Evolutionary conservation across 768 basidiomycete species (phyloP).

Genomic region (Agaricus subrufescens): DNA sequence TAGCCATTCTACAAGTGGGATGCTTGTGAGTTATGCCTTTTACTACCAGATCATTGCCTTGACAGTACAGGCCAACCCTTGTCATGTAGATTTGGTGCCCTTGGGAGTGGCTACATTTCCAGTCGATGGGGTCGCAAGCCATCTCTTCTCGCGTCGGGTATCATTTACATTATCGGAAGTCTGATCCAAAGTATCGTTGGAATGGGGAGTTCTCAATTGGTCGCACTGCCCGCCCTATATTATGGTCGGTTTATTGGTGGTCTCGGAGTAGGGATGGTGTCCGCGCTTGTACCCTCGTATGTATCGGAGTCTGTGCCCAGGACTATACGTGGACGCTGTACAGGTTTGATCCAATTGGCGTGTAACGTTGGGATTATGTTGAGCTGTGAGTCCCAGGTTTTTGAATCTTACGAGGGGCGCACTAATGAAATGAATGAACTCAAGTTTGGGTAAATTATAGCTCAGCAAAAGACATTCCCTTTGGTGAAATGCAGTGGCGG

Average conservation of each 20-base stretch:
- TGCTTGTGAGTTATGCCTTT: constrained; percentile 34
- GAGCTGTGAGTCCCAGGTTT: constrained; percentile 23
- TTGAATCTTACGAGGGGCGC: neutral
- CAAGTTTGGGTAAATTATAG: constrained; percentile 47
- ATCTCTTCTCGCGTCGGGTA: constrained; percentile 37
- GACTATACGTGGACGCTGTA: constrained; percentile 45
- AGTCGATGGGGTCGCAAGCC: constrained; percentile 41
- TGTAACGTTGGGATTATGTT: constrained; percentile 33
- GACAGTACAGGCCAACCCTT: neutral
- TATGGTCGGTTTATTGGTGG: constrained; percentile 56
- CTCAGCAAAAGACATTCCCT: constrained; percentile 28
- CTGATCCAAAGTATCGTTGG: constrained; percentile 41
- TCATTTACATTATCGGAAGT: constrained; percentile 45
- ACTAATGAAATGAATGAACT: neutral
- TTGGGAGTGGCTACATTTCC: constrained; percentile 35
- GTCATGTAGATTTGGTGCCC: constrained; percentile 36
- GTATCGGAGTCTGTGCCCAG: constrained; percentile 47
- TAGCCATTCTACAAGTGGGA: constrained; percentile 45
- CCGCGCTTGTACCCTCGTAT: constrained; percentile 45
- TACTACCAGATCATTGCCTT: neutral
- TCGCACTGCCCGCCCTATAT: constrained; percentile 35
- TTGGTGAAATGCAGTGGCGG: constrained; percentile 45
- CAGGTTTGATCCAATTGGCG: constrained; percentile 36
- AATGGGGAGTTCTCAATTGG: constrained; percentile 28
- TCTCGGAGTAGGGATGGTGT: constrained; percentile 53